Evolutionary conservation across 176 grass and related monocot species (phyloP), one percentile per base, ranked within the genome.

Genomic region (Oropetium thomaeum): DNA sequence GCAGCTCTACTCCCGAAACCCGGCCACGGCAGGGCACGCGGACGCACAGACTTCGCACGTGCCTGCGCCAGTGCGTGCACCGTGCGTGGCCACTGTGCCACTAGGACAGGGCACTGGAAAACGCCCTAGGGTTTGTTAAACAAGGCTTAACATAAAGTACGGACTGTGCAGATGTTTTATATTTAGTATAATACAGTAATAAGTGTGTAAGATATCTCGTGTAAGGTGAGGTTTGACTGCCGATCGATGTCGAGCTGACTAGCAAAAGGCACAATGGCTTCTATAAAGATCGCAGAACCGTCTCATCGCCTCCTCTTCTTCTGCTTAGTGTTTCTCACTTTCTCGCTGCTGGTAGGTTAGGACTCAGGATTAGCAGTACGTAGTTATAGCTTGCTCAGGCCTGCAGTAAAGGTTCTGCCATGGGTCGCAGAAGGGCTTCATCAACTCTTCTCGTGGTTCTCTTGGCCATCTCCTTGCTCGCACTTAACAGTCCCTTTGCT

Each of bases 1-100:
- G 25, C 11, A 76, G 84, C 71, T 86, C 84, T 35, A 69, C 67
- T 87, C 72, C 84, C 84, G 5, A 82, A 15, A 69, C 44, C 34
- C 34, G 32, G 63, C 53, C 70, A 85, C 61, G 49, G 77, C 51
- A 35, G 34, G 16, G 58, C 84, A 76, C 71, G 78, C 78, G 19
- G 20, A 5, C 35, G 7, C 23, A 19, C 84, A 81, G 71, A 17
- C 67, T 6, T 26, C 58, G 51, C 79, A 87, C 79, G 49, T 81
- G 58, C 9, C 23, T 57, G 45, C 71, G 60, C 53, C 72, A 71
- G 62, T 62, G 77, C 63, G 51, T 39, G 76, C 83, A 10, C 41
- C 31, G 42, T 75, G 83, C 62, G 71, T 76, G 71, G 60, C 59
- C 3, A n/a, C 16, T 51, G 60, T 72, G 49, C 70, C 65, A 57